Percentiles rank a stretch among this genome's conserved stretches.
These are phyloP conservation scores for Trichoderma harzianum DNA, from an alignment of 2,329 filamentous ascomycete species.

Conservation along the genomic window DNA sequence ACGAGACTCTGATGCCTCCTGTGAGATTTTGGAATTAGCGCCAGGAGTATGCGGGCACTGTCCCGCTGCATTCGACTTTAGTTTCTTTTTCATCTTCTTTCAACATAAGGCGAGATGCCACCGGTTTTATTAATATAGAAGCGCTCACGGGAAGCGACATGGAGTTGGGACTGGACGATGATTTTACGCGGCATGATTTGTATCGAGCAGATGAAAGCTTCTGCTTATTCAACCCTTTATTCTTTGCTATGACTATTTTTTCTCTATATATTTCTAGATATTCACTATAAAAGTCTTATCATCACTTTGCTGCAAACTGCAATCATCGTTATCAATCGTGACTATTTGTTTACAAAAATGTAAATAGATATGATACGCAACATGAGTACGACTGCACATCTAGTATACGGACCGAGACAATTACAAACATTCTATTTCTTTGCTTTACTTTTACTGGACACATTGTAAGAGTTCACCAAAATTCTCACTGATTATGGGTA, in stretches of 20 bases:
- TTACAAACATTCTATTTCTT: too few relatives aligned
- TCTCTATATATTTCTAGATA: background rate
- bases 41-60: background rate
- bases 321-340: background rate
- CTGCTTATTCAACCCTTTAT: background rate
- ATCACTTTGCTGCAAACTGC: background rate
- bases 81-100: background rate
- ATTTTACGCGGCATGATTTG: background rate
- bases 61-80: background rate
- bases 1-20: background rate
- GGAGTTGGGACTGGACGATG: background rate
- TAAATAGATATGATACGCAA: too few relatives aligned
- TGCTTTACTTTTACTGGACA: too few relatives aligned
- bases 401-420: too few relatives aligned
- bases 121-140: background rate
- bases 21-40: background rate
- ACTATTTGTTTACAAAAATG: background rate
- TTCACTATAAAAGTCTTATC: background rate
- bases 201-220: background rate
- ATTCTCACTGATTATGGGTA: too few relatives aligned
- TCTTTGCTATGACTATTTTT: background rate
- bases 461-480: too few relatives aligned
- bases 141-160: background rate
- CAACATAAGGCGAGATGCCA: background rate
- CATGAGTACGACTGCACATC: too few relatives aligned